These are phyloP conservation scores for Ganoderma resinaceum DNA, from an alignment of 1,284 basidiomycete species.

Conservation along the genomic window DNA sequence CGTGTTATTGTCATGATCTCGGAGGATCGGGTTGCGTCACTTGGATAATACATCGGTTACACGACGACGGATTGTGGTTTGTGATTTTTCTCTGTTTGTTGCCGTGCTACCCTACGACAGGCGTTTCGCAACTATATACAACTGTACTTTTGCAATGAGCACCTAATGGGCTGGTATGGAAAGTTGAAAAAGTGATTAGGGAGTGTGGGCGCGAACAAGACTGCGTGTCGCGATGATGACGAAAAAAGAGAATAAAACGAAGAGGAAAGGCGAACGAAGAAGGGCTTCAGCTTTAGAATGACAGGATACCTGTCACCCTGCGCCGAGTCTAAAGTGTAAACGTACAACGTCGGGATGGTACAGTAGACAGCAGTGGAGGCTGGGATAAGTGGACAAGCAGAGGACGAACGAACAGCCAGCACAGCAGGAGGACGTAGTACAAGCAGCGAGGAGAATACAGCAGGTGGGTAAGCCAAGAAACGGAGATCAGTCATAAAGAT, in stretches of 20 bases:
- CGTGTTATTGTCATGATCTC: not conserved
- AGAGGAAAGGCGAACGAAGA: constrained; percentile 1
- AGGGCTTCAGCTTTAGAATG: not conserved
- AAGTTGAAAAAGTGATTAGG: not conserved
- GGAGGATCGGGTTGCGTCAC: not conserved
- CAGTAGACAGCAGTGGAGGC: not conserved
- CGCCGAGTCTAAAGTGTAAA: not conserved
- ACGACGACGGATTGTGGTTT: not conserved
- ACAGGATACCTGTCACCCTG: not conserved
- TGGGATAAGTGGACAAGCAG: not conserved
- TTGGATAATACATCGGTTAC: too few species aligned
- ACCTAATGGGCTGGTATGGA: constrained; percentile 1
- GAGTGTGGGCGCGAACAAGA: not conserved
- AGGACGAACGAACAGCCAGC: not conserved
- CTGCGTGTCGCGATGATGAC: not conserved
- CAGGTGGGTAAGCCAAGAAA: not conserved
- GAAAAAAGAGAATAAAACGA: not conserved
- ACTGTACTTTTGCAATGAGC: constrained; percentile 27
- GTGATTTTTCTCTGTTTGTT: constrained; percentile 3
- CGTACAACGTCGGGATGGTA: not conserved
- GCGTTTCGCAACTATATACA: constrained; percentile 28
- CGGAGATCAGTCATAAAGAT: constrained; percentile 12
- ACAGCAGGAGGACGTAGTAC: constrained; percentile 3
- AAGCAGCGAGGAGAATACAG: constrained; percentile 6
- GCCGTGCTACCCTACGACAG: constrained; percentile 25